Conservation (phyloP, 495 filamentous ascomycete genomes). For the Hamigera avellanea region DNA sequence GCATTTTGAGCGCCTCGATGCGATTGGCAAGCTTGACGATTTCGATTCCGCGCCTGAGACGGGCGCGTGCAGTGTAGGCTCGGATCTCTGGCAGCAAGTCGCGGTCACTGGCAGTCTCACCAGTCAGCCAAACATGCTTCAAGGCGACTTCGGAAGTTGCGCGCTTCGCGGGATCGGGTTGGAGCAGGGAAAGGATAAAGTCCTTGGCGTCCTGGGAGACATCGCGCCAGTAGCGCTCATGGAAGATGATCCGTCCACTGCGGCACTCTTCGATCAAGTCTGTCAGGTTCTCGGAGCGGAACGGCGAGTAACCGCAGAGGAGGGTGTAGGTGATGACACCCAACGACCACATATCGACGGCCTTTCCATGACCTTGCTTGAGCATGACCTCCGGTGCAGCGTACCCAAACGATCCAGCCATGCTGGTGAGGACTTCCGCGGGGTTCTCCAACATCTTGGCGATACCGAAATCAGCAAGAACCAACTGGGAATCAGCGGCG, state of each 20-base stretch:
- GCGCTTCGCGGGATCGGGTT: constrained; percentile 65
- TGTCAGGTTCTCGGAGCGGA: constrained; percentile 84
- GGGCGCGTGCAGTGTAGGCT: constrained; percentile 82
- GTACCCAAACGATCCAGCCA: constrained; percentile 98
- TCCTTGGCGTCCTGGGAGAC: constrained; percentile 93
- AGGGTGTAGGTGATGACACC: constrained; percentile 98
- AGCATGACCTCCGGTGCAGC: constrained; percentile 98
- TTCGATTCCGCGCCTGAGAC: constrained; percentile 88
- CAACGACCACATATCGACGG: constrained; percentile 99
- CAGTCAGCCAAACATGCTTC: constrained; percentile 80
- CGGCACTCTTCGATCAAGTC: constrained; percentile 95
- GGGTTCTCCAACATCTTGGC: constrained; percentile 94
- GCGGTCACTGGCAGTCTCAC: constrained; percentile 81
- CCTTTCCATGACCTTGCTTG: constrained; percentile 93
- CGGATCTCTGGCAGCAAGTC: constrained; percentile 96
- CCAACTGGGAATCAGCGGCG: constrained; percentile 65
- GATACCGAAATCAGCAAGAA: constrained; percentile 96
- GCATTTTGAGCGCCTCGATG: constrained; percentile 93
- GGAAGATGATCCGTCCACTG: constrained; percentile 83
- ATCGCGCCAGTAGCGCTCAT: constrained; percentile 97
- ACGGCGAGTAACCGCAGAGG: constrained; percentile 97
- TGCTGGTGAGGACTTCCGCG: constrained; percentile 86
- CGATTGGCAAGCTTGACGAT: constrained; percentile 94
- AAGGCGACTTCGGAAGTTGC: constrained; percentile 75
- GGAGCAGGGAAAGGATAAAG: constrained; percentile 77